A percentile compares a stretch with the other conserved stretches of the same genome.
Conservation (phyloP, 179 eudicot genomes). For the Beta lomatogona region DNA sequence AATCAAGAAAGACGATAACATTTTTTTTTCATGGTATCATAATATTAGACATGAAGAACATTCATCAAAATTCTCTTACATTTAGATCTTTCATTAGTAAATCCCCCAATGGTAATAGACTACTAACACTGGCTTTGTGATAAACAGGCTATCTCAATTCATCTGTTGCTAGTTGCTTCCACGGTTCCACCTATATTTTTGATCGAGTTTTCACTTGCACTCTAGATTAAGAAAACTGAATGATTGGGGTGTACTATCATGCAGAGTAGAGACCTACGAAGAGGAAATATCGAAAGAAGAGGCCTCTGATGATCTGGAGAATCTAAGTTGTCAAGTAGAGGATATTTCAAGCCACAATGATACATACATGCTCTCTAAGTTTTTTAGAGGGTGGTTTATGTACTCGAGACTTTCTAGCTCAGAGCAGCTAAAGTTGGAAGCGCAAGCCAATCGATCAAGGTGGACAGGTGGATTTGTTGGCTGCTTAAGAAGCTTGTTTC, state of each 20-base stretch:
- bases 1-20: background rate
- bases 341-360: slow-evolving; percentile 19
- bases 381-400: slow-evolving; percentile 39
- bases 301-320: slow-evolving; percentile 25
- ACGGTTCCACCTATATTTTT: too few species aligned
- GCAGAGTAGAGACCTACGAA: slow-evolving; percentile 34
- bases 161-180: too few species aligned
- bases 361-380: slow-evolving; percentile 17
- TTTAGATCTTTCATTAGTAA: background rate
- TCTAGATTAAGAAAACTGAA: slow-evolving; percentile 2
- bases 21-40: too few species aligned
- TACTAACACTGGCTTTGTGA: too few species aligned
- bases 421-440: slow-evolving; percentile 23
- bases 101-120: background rate
- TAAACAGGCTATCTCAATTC: too few species aligned
- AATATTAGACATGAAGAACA: background rate
- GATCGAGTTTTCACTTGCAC: too few species aligned
- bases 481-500: slow-evolving; percentile 42
- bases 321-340: slow-evolving; percentile 25
- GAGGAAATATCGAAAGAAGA: slow-evolving; percentile 14
- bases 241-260: slow-evolving; percentile 8
- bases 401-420: slow-evolving; percentile 39
- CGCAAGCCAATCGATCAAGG: slow-evolving; percentile 31
- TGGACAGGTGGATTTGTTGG: slow-evolving; percentile 34
- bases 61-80: background rate